Conservation (phyloP, 2,329 filamentous ascomycete species). For the Chaetomium sp. region DNA sequence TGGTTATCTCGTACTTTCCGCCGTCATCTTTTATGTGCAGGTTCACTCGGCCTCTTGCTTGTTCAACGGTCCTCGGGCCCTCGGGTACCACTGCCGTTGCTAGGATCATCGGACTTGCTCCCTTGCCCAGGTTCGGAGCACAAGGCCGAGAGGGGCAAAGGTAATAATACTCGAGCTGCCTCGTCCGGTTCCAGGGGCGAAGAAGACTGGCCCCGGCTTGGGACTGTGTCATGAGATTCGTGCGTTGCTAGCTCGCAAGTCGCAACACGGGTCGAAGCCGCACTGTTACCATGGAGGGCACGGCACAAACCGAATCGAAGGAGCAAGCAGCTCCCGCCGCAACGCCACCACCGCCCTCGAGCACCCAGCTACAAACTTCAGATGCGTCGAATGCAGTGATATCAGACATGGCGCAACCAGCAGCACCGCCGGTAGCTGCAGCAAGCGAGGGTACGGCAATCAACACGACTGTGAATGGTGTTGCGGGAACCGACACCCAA, state of each 20-base stretch:
- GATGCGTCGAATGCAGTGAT: constrained; percentile 15
- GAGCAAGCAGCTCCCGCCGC: constrained; percentile 7
- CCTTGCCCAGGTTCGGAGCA: not conserved
- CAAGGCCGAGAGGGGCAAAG: constrained; percentile 5
- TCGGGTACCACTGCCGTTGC: constrained; percentile 22
- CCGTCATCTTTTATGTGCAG: not conserved
- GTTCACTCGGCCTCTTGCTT: not conserved
- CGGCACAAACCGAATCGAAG: constrained; percentile 2
- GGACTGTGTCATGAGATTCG: not conserved
- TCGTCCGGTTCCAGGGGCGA: not conserved
- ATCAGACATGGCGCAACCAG: constrained; percentile 12
- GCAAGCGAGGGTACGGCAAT: not conserved
- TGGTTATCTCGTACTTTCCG: not conserved
- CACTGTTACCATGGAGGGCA: constrained; percentile 11
- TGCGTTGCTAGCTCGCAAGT: not conserved
- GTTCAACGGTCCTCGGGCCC: not conserved
- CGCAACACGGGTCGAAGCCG: not conserved
- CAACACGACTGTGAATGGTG: constrained; percentile 13
- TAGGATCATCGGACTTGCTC: not conserved
- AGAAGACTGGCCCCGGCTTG: not conserved
- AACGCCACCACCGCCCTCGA: not conserved
- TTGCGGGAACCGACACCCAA: not conserved
- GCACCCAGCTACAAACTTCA: not conserved
- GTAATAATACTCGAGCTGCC: not conserved
- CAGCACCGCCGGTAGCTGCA: constrained; percentile 19